Base-by-base conservation (phyloP, 2,329 filamentous ascomycete genomes). In the Ceratocystis albifundus region DNA sequence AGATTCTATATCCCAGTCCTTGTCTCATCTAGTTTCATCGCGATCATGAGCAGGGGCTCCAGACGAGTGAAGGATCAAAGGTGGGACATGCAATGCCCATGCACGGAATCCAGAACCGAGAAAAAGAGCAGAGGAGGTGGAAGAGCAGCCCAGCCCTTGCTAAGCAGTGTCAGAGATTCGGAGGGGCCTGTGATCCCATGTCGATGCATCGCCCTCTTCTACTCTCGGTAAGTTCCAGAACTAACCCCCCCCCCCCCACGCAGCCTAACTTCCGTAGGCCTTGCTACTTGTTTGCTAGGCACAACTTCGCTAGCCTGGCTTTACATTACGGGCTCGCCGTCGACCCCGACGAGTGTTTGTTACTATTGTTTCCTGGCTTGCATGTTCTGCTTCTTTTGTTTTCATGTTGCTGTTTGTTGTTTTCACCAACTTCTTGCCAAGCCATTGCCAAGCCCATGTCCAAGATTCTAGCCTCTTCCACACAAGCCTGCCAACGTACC, bases 91-190 rank as follows among this genome's bases (percentile, higher is more conserved):
- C 53, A 32, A 57, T 57, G 25, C 53, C 53, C 53, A 57, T 57
- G 53, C 53, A 57, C 53, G 53, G 53, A 57, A 57, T 57, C 28
- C 53, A 57, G 53, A 57, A 30, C 53, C 53, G 53, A 57, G 53
- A 32, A 30, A 57, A 22, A 25, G 48, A 50, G 32, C 32, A 36
- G 32, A 36, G 32, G 32, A 36, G 32, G 36, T 41, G 36, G 36
- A 41, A 53, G 48, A 3, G n/a, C 48, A 50, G 17, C 10, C 48
- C n/a, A 53, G 4, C 6, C 22, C 48, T 53, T n/a, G 48, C 48
- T 53, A n/a, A n/a, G 22, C n/a, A 25, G n/a, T n/a, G 48, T 25
- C n/a, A 25, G n/a, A 25, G 48, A 4, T 25, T 12, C 22, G 3
- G 53, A 17, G 53, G 22, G 7, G 25, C 53, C 22, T 57, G 12